These are phyloP conservation scores for Eucalyptus regnans DNA, from an alignment of 345 rosid species.

Conservation along the genomic window DNA sequence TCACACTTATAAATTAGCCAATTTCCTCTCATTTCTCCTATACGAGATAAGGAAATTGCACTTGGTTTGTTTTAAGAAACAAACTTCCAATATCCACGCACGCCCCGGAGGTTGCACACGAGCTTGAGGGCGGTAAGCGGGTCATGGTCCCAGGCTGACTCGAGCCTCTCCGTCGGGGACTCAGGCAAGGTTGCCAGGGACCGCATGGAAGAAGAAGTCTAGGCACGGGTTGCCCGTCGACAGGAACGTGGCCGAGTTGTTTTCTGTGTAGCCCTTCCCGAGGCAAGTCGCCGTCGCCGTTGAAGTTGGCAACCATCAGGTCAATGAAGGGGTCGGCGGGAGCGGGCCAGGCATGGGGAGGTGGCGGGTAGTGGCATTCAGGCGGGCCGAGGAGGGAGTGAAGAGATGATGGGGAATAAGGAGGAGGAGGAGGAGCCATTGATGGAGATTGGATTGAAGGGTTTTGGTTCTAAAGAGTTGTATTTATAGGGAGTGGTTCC, in stretches of 20 bases:
- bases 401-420: not conserved
- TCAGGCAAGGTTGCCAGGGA: slow-evolving; percentile 32
- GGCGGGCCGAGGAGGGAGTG: slow-evolving; percentile 34
- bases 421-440: not conserved
- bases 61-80: too few species aligned
- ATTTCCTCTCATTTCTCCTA: too few species aligned
- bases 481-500: not conserved
- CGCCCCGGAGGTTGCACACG: slow-evolving; percentile 54
- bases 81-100: too few species aligned
- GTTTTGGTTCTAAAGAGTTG: not conserved
- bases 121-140: slow-evolving; percentile 46
- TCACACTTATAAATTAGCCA: too few species aligned
- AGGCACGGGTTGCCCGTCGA: slow-evolving; percentile 50
- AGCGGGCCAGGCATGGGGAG: not conserved
- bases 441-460: not conserved
- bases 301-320: slow-evolving; percentile 22
- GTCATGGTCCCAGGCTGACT: slow-evolving; percentile 31
- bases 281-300: not conserved
- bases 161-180: slow-evolving; percentile 7
- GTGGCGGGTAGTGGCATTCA: slow-evolving; percentile 2
- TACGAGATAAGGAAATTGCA: too few species aligned
- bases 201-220: slow-evolving; percentile 53
- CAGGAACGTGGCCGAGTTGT: slow-evolving; percentile 22
- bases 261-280: slow-evolving; percentile 38
- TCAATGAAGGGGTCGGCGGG: slow-evolving; percentile 13